Base-by-base conservation (phyloP, 1,284 basidiomycete species). In the Gomphus sp. region DNA sequence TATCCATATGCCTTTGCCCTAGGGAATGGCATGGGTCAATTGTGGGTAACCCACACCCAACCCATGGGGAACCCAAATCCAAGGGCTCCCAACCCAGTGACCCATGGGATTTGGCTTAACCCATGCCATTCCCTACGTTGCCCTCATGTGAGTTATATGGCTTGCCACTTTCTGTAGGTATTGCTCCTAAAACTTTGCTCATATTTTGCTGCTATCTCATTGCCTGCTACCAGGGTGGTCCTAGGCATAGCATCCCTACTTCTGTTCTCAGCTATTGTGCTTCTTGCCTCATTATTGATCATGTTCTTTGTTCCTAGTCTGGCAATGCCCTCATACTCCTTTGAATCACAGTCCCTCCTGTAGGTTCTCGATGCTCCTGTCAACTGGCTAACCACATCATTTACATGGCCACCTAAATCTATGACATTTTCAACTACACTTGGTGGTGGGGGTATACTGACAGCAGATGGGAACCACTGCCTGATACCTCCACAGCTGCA, bases 151-250 rank as follows among this genome's bases (percentile, higher is more conserved):
- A 44, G 79, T 80, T 7, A 71, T 82, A 10, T 89, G 88, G 41
- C 73, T 91, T 56, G 89, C 86, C 31, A 82, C 82, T 12, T 91
- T 91, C 65, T 81, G n/a, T 84, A 69, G 71, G 89, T 84, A 68
- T 56, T n/a, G 77, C 70, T 34, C 45, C 25, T 31, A 16, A n/a
- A 55, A n/a, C n/a, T 16, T 6, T n/a, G 25, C 54, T 4, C 34
- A 28, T 14, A 18, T n/a, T 18, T 12, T 11, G 10, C 36, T 8
- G 18, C n/a, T n/a, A n/a, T 14, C 22, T 34, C 10, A 39, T 5
- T n/a, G 50, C 18, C 56, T 14, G 55, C 28, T n/a, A 28, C 34
- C 33, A 10, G 57, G 89, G 89, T 85, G 37, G 75, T 85, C 59
- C 74, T 90, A 18, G 87, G 78, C 36, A 71, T 76, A n/a, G 64